These are phyloP conservation scores for Leishmania amazonensis DNA, from an alignment of 208 protist species.

Conservation along the genomic window DNA sequence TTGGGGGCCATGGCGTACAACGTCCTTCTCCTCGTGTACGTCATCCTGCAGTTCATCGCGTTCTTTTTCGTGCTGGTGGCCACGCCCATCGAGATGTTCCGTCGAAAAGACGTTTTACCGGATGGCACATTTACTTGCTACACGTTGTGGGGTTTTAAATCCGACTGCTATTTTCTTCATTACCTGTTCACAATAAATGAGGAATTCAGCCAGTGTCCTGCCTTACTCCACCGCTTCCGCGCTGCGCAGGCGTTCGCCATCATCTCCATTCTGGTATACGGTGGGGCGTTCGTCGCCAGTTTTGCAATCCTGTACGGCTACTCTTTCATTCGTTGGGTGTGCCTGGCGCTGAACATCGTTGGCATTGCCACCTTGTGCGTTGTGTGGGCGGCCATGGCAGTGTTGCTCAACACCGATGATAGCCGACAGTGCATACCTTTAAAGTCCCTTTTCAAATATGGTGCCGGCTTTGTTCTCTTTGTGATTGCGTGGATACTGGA, in stretches of 20 bases:
- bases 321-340: conserved; percentile 33
- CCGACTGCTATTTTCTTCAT: too few species aligned
- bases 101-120: too few species aligned
- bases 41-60: conserved; percentile 8
- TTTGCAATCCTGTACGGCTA: conserved; percentile 36
- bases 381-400: conserved; percentile 42
- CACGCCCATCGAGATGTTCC: too few species aligned
- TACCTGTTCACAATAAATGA: too few species aligned
- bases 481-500: conserved; percentile 38
- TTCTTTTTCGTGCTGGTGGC: too few species aligned
- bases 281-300: conserved; percentile 17
- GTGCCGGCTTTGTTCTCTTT: conserved; percentile 40
- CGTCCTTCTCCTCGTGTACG: conserved; percentile 53
- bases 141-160: too few species aligned
- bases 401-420: conserved; percentile 18
- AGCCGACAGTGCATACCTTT: not conserved
- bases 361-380: conserved; percentile 19
- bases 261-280: conserved; percentile 25
- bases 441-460: conserved; percentile 17
- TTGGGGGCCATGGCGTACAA: not conserved
- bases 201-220: too few species aligned
- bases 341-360: conserved; percentile 36
- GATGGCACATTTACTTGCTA: too few species aligned
- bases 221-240: too few species aligned
- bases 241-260: conserved; percentile 43